A percentile compares a stretch with the other conserved stretches of the same genome.
These are phyloP conservation scores for Aureobasidium mangrovei DNA, from an alignment of 2,329 filamentous ascomycete genomes.

Conservation along the genomic window DNA sequence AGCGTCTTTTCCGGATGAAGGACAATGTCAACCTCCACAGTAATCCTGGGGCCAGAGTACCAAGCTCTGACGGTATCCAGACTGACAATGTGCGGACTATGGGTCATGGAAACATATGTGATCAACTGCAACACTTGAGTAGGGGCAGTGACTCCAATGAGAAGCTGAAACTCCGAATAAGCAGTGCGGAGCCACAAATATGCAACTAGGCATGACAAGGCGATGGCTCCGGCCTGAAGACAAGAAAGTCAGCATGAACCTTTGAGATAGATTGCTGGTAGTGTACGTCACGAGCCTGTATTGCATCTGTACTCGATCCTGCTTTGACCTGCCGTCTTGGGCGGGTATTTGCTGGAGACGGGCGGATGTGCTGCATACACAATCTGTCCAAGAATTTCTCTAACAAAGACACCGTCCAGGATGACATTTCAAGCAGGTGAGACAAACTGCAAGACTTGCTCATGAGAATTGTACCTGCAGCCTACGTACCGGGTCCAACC, in stretches of 20 bases:
- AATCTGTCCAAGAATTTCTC: too few relatives aligned
- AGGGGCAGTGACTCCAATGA: conserved; percentile 82
- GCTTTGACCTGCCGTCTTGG: too few relatives aligned
- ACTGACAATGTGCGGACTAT: conserved; percentile 68
- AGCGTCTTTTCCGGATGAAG: conserved; percentile 72
- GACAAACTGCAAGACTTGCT: too few relatives aligned
- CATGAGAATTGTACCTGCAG: too few relatives aligned
- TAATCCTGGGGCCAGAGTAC: conserved; percentile 77
- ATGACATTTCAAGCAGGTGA: too few relatives aligned
- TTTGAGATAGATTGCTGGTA: too few relatives aligned
- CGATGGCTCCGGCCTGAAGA: conserved; percentile 61
- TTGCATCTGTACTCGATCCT: too few relatives aligned
- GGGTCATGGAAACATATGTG: conserved; percentile 89
- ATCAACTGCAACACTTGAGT: conserved; percentile 85
- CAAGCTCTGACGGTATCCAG: conserved; percentile 96
- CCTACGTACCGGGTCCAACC: conserved; percentile 62
- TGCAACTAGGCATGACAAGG: conserved; percentile 71
- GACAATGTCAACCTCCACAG: conserved; percentile 93
- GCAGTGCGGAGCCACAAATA: conserved; percentile 76
- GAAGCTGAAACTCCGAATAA: conserved; percentile 78
- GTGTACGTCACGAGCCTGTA: too few relatives aligned
- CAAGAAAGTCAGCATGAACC: too few relatives aligned
- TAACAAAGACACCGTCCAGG: too few relatives aligned
- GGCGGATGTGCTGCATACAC: too few relatives aligned
- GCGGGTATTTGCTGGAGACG: too few relatives aligned